Evolutionary conservation across 805 yeast species (phyloP).

Genomic region (Metschnikowia chrysomelidarum): DNA sequence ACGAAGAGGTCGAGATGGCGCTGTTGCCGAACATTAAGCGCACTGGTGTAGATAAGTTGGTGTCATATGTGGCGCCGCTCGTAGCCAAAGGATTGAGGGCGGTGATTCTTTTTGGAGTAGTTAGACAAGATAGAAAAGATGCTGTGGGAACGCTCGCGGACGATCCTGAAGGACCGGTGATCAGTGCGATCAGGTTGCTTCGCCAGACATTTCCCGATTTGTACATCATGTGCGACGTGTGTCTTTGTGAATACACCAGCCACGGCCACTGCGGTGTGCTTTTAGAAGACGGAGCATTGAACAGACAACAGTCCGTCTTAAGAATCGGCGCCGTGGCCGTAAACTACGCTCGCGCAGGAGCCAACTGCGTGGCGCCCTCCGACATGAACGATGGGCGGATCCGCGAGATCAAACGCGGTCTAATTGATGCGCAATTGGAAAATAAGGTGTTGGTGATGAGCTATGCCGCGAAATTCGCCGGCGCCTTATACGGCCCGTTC

Average conservation of each 20-base stretch:
- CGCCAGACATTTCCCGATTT: conserved; percentile 71
- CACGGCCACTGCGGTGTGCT: conserved; percentile 98
- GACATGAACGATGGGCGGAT: conserved; percentile 98
- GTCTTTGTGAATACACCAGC: conserved; percentile 92
- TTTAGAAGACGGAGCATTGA: conserved; percentile 81
- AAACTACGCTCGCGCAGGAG: conserved; percentile 94
- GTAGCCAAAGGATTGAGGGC: conserved; percentile 80
- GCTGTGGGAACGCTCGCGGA: conserved; percentile 86
- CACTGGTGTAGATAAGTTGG: conserved; percentile 76
- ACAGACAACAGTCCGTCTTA: conserved; percentile 68
- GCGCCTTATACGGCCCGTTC: conserved; percentile 92
- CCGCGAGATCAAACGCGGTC: conserved; percentile 79
- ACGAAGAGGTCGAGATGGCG: conserved; percentile 72
- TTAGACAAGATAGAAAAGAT: conserved; percentile 76
- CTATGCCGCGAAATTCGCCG: conserved; percentile 91
- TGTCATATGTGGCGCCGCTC: conserved; percentile 66
- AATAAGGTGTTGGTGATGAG: conserved; percentile 89
- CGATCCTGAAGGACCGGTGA: conserved; percentile 95
- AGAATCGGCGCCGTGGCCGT: conserved; percentile 94
- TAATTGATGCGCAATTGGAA: conserved; percentile 77
- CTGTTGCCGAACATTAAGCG: conserved; percentile 87
- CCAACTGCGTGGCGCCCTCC: conserved; percentile 92
- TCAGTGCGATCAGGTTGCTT: conserved; percentile 67
- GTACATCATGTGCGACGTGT: conserved; percentile 90
- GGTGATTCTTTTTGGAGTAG: conserved; percentile 92